phyloP scores from a whole-genome alignment of 2,329 filamentous ascomycete genomes.

The Epicoccum nigrum region DNA sequence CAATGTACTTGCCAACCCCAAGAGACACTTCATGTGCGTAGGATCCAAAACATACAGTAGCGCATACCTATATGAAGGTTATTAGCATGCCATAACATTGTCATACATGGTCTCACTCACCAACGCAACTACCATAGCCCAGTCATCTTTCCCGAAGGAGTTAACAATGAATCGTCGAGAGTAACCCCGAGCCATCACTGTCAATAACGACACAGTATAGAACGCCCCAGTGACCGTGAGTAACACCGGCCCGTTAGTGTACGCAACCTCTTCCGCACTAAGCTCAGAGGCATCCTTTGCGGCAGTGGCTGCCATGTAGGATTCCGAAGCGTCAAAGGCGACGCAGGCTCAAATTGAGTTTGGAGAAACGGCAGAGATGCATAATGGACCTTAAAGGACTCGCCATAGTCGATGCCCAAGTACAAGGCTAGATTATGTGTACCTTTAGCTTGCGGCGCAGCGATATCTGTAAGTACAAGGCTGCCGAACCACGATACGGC shows the following conservation, averaged over 20 bases:
- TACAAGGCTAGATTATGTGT: no score
- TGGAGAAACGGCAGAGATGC: no score
- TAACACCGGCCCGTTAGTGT: slow-evolving; percentile 47
- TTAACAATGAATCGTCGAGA: slow-evolving; percentile 48
- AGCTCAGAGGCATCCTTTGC: no score
- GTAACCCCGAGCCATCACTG: neutral
- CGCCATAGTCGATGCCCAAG: no score
- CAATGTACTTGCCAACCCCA: slow-evolving; percentile 56
- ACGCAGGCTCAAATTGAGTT: no score
- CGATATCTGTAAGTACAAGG: no score
- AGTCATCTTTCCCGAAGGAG: slow-evolving; percentile 58
- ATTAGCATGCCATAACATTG: neutral
- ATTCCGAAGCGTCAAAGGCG: no score
- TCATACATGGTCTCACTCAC: slow-evolving; percentile 34
- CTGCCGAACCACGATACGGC: no score
- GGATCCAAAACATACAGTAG: slow-evolving; percentile 40
- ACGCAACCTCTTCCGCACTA: slow-evolving; percentile 27
- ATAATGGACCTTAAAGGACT: no score
- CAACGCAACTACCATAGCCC: slow-evolving; percentile 51
- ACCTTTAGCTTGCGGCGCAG: no score
- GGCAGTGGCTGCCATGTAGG: no score
- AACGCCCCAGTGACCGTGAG: slow-evolving; percentile 47
- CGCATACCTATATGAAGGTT: neutral
- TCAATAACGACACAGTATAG: neutral
- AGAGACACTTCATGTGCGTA: slow-evolving; percentile 54